Percentiles rank a stretch among this genome's conserved stretches.
phyloP scores from a whole-genome alignment of 352 stramenopile species.

The Globisporangium middletonii region DNA sequence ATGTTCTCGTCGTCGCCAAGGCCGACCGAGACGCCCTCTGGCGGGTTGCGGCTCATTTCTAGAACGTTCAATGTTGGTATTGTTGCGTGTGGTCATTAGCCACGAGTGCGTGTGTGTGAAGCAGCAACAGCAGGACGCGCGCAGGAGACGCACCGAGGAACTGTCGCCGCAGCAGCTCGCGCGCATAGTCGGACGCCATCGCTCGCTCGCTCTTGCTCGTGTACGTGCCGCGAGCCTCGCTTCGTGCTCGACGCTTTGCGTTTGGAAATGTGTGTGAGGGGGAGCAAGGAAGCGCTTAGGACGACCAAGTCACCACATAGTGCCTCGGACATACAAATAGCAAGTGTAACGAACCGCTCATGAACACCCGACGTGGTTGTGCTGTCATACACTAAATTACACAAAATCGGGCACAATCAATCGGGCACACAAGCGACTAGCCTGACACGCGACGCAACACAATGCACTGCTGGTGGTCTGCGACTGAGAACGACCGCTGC shows the following conservation, averaged over 20 bases:
- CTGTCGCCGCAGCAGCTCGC: conserved; percentile 76
- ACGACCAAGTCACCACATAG: background rate
- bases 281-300: background rate
- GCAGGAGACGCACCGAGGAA: conserved; percentile 52
- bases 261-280: background rate
- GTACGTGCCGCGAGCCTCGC: background rate
- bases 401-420: too few relatives aligned
- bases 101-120: background rate
- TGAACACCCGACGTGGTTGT: background rate
- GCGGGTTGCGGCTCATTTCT: conserved; percentile 98
- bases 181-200: conserved; percentile 58
- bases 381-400: background rate
- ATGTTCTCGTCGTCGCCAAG: conserved; percentile 97
- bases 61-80: conserved; percentile 5
- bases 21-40: conserved; percentile 97
- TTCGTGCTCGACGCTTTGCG: background rate
- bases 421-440: too few relatives aligned
- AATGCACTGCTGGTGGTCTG: too few relatives aligned
- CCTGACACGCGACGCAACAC: too few relatives aligned
- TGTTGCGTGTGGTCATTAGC: background rate
- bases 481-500: too few relatives aligned
- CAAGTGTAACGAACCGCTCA: background rate
- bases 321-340: background rate
- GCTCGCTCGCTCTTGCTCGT: background rate
- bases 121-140: background rate